Percentiles rank a stretch among this genome's conserved stretches.
Conservation (phyloP, 805 yeast species). For the Sugiyamaella mastotermitis region DNA sequence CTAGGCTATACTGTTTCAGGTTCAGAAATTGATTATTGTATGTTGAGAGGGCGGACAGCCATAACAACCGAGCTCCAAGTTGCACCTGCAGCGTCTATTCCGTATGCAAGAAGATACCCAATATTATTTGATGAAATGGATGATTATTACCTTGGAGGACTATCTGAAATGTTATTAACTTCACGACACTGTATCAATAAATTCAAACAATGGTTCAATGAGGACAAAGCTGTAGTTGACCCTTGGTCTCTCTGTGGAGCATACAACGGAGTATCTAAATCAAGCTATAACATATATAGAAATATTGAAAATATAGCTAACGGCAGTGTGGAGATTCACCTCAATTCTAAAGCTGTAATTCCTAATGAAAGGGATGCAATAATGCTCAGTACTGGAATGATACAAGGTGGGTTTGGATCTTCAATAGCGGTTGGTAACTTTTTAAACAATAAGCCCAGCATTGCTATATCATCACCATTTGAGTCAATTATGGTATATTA, state of each 20-base stretch:
- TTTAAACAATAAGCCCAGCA: conserved; percentile 31
- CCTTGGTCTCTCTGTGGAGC: conserved; percentile 32
- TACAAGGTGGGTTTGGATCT: conserved; percentile 42
- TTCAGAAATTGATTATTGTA: conserved; percentile 41
- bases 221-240: conserved; percentile 14
- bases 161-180: conserved; percentile 41
- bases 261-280: conserved; percentile 24
- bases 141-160: conserved; percentile 47
- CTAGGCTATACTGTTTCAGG: conserved; percentile 35
- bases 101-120: conserved; percentile 39
- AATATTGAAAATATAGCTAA: too few relatives aligned
- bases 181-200: conserved; percentile 34
- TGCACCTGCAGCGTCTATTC: conserved; percentile 27
- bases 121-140: conserved; percentile 38
- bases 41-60: conserved; percentile 50
- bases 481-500: conserved; percentile 25
- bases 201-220: conserved; percentile 39
- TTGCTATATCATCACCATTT: conserved; percentile 48
- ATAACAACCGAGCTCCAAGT: conserved; percentile 40
- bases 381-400: conserved; percentile 14
- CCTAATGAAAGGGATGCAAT: conserved; percentile 4
- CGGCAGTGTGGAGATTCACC: too few relatives aligned
- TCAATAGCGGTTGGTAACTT: conserved; percentile 40
- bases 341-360: conserved; percentile 3
- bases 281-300: conserved; percentile 2